Conservation (phyloP, 2,329 filamentous ascomycete species). For the Apiospora saccharicola region DNA sequence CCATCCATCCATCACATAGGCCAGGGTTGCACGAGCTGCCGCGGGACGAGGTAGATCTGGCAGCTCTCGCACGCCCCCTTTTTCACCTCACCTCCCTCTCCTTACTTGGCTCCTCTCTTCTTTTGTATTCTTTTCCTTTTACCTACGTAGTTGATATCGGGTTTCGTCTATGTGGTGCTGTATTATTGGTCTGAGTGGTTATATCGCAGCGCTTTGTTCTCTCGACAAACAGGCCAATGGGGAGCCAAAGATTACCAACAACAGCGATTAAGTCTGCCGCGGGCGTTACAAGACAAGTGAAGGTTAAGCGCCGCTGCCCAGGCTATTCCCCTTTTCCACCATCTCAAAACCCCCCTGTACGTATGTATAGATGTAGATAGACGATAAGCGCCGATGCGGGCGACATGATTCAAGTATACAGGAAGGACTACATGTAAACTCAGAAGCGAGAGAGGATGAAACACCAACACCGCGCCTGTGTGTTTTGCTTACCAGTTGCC, state of each 20-base stretch:
- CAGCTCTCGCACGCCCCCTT: conserved; percentile 17
- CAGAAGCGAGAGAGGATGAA: neutral
- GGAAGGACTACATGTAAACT: neutral
- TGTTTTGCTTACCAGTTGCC: neutral
- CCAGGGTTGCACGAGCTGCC: conserved; percentile 10
- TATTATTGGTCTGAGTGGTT: neutral
- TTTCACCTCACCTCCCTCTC: too few species aligned
- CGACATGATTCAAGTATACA: neutral
- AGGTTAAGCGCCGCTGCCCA: conserved; percentile 18
- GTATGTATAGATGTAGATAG: neutral
- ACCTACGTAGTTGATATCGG: neutral
- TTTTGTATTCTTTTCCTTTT: too few species aligned
- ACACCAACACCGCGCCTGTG: conserved; percentile 15
- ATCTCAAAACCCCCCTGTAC: neutral
- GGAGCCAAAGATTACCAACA: neutral
- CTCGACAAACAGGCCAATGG: neutral
- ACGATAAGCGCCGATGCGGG: neutral
- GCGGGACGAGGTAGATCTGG: conserved; percentile 9
- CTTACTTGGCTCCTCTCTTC: neutral
- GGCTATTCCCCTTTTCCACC: neutral
- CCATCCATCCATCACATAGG: neutral
- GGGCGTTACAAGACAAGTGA: neutral
- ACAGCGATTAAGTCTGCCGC: conserved; percentile 15
- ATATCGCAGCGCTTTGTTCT: conserved; percentile 11
- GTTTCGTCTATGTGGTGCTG: neutral